Evolutionary conservation across 805 yeast species (phyloP).

Genomic region (Yamadazyma phyllophila): DNA sequence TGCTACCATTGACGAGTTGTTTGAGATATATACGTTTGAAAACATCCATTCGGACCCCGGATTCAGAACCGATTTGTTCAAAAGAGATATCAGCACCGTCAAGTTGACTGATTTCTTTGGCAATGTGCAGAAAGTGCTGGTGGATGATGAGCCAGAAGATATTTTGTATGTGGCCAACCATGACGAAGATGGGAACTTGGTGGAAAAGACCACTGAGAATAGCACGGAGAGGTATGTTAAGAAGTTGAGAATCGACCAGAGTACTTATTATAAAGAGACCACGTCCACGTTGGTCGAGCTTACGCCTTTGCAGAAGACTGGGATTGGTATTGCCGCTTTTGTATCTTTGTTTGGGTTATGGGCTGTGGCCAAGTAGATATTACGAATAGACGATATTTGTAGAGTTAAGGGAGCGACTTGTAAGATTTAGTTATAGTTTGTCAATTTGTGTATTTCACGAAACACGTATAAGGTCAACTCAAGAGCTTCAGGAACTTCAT

Average conservation of each 20-base stretch:
- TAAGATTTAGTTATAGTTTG: too few relatives aligned
- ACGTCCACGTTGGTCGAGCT: slow-evolving; percentile 14
- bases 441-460: too few relatives aligned
- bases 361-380: slow-evolving; percentile 14
- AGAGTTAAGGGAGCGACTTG: too few relatives aligned
- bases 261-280: slow-evolving; percentile 10
- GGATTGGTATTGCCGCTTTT: slow-evolving; percentile 17
- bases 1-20: slow-evolving; percentile 75
- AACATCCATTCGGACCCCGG: slow-evolving; percentile 92
- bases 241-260: slow-evolving; percentile 8
- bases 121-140: slow-evolving; percentile 75
- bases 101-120: slow-evolving; percentile 92
- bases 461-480: too few relatives aligned
- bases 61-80: slow-evolving; percentile 76
- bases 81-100: slow-evolving; percentile 65
- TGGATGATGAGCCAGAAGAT: slow-evolving; percentile 56
- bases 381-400: neutral
- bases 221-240: slow-evolving; percentile 1
- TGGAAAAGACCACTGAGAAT: neutral
- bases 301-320: slow-evolving; percentile 13
- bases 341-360: slow-evolving; percentile 21
- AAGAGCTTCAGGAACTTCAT: too few relatives aligned
- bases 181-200: slow-evolving; percentile 21
- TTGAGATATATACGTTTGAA: slow-evolving; percentile 79
- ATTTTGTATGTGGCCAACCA: slow-evolving; percentile 32